Conservation (phyloP, 1,284 basidiomycete species). For the Ceratorhiza oryzae-sativae region DNA sequence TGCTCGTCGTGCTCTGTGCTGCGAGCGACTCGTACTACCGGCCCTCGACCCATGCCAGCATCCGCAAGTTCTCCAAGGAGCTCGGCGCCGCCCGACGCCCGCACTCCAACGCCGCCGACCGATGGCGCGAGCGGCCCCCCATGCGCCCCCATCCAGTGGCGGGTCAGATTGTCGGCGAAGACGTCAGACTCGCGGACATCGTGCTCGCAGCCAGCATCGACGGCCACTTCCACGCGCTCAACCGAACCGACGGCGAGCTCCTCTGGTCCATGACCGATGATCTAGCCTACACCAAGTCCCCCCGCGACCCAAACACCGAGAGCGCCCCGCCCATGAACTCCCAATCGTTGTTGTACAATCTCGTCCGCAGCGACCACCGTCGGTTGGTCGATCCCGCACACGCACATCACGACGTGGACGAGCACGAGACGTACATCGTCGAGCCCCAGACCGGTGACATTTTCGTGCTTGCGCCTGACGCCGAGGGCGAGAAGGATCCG, state of each 20-base stretch:
- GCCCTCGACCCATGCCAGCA: conserved; percentile 11
- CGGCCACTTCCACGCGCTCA: conserved; percentile 86
- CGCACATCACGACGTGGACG: conserved; percentile 59
- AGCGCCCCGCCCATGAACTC: conserved; percentile 58
- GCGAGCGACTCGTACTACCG: conserved; percentile 28
- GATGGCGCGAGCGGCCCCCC: conserved; percentile 14
- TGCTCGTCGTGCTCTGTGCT: conserved; percentile 12
- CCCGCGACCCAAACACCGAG: conserved; percentile 46
- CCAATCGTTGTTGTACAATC: conserved; percentile 55
- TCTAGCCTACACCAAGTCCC: conserved; percentile 48
- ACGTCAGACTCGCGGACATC: conserved; percentile 72
- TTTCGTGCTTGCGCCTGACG: conserved; percentile 70
- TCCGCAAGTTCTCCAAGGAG: conserved; percentile 30
- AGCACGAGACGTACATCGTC: conserved; percentile 84
- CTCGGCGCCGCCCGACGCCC: conserved; percentile 9
- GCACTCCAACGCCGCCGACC: not conserved
- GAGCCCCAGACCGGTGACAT: conserved; percentile 91
- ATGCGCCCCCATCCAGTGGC: too few species aligned
- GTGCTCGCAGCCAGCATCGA: conserved; percentile 89
- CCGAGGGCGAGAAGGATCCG: conserved; percentile 55
- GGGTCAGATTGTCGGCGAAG: conserved; percentile 45
- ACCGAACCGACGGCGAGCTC: conserved; percentile 75
- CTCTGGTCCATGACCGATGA: conserved; percentile 81
- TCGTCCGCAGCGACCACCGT: conserved; percentile 72
- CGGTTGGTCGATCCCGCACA: conserved; percentile 60